These are phyloP conservation scores for Eucalyptus paniculata DNA, from an alignment of 345 rosid genomes.

Conservation along the genomic window DNA sequence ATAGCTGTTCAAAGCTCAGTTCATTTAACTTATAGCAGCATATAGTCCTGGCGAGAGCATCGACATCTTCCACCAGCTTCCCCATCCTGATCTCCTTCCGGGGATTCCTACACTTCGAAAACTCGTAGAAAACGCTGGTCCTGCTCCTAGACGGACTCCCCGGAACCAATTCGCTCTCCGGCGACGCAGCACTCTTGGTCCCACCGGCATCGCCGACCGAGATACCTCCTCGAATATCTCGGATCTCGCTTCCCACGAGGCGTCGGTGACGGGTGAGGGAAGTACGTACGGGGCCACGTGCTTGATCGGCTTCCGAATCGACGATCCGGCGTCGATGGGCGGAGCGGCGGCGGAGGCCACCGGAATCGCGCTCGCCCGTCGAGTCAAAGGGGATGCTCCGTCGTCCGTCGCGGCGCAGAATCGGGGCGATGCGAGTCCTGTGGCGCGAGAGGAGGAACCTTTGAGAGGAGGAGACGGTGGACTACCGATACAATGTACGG, in stretches of 20 bases:
- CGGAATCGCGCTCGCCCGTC: neutral
- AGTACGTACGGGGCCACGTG: slow-evolving; percentile 91
- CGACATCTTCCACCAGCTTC: no score
- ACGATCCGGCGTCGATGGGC: slow-evolving; percentile 69
- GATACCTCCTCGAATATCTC: slow-evolving; percentile 27
- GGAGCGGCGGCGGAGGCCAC: neutral
- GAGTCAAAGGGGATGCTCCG: neutral
- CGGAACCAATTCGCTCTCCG: slow-evolving; percentile 11
- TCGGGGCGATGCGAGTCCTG: neutral
- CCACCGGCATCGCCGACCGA: neutral
- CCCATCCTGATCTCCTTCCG: no score
- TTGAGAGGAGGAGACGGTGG: neutral
- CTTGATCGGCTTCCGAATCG: slow-evolving; percentile 61
- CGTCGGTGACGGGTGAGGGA: slow-evolving; percentile 73
- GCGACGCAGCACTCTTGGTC: neutral
- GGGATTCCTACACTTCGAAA: no score
- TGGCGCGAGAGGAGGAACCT: neutral
- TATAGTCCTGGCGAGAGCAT: no score
- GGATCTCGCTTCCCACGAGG: slow-evolving; percentile 84
- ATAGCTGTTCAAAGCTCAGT: no score
- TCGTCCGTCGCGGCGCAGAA: neutral
- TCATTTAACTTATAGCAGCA: no score
- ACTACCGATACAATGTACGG: no score
- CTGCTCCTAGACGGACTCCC: slow-evolving; percentile 63
- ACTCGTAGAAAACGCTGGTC: no score